Conservation (phyloP, 371 early-diverging fungal species). For the Furculomyces boomerangus region DNA sequence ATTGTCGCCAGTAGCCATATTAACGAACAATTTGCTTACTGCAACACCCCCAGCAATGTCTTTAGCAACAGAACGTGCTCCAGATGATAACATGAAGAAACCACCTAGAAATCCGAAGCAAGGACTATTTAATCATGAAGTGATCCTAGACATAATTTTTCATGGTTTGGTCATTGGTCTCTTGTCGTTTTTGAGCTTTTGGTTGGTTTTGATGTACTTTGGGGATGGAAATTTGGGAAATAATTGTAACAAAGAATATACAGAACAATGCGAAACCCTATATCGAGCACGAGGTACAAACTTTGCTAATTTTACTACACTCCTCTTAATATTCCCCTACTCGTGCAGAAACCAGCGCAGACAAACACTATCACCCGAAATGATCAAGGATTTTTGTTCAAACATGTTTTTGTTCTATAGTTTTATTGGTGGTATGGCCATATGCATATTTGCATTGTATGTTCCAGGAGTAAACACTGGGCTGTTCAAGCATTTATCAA, state of each 20-base stretch:
- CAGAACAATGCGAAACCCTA: constrained; percentile 36
- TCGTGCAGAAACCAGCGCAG: constrained; percentile 46
- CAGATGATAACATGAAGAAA: constrained; percentile 53
- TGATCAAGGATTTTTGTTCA: constrained; percentile 18
- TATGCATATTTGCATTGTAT: constrained; percentile 41
- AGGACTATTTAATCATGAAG: constrained; percentile 44
- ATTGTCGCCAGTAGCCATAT: constrained; percentile 59
- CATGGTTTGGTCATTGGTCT: constrained; percentile 52
- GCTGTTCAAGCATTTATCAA: constrained; percentile 42
- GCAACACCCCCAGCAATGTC: constrained; percentile 71
- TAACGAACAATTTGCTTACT: constrained; percentile 73
- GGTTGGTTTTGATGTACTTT: constrained; percentile 28
- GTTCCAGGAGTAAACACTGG: constrained; percentile 43
- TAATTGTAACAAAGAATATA: constrained; percentile 35
- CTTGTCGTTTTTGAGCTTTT: constrained; percentile 45
- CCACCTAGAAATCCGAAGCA: constrained; percentile 48
- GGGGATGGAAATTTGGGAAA: constrained; percentile 20
- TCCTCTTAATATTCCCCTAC: constrained; percentile 47
- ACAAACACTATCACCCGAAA: constrained; percentile 21
- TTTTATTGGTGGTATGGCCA: constrained; percentile 29
- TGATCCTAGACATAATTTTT: constrained; percentile 43
- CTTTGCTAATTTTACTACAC: constrained; percentile 41
- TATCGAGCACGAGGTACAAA: constrained; percentile 54
- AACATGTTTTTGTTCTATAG: constrained; percentile 40
- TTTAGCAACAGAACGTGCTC: constrained; percentile 66